Evolutionary conservation across 192 early-diverging fungal genomes (phyloP), one percentile per base, ranked within the genome.

Genomic region (Rhizoclosmatium sp.): DNA sequence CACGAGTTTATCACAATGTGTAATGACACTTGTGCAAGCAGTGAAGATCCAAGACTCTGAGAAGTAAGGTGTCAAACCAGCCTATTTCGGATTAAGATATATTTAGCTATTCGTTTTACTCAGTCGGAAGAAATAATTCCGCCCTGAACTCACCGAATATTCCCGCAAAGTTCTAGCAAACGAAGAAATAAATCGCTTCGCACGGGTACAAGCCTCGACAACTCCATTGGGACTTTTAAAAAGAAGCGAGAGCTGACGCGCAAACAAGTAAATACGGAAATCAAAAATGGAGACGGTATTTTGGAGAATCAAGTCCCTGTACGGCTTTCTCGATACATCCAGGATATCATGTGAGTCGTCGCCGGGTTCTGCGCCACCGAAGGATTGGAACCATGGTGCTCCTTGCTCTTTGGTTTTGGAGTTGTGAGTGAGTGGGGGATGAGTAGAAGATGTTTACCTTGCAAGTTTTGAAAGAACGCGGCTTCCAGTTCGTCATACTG

Each of bases 401-500:
- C 93, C 81, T 91, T 96, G 82, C 92, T 93, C 86, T 54, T 12
- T 54, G 16, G 51, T 12, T 48, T 59, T 59, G 47, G 31, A 31
- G 31, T 31, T 31, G 31, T 31, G 31, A 31, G 31, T 0, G 31
- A 31, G 31, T 31, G 31, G 31, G 31, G 31, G 31, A 31, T 31
- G 31, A 31, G 31, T 31, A 31, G 31, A 31, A 54, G 31, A 65
- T 56, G 51, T n/a, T 60, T 85, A 93, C 92, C 93, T 75, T 87
- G 86, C 23, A 98, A 84, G 23, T 96, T 92, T 83, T 99, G 96
- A 69, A 94, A 93, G 81, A 96, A 99, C 2, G 93, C 93, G 0
- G 96, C 96, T 75, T 99, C 97, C 44, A 99, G 87, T 83, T 99
- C 98, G 81, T 99, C 98, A 76, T 99, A 99, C 75, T 97, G 94